Conservation (phyloP, 345 rosid genomes). For the Hibiscus trionum region DNA sequence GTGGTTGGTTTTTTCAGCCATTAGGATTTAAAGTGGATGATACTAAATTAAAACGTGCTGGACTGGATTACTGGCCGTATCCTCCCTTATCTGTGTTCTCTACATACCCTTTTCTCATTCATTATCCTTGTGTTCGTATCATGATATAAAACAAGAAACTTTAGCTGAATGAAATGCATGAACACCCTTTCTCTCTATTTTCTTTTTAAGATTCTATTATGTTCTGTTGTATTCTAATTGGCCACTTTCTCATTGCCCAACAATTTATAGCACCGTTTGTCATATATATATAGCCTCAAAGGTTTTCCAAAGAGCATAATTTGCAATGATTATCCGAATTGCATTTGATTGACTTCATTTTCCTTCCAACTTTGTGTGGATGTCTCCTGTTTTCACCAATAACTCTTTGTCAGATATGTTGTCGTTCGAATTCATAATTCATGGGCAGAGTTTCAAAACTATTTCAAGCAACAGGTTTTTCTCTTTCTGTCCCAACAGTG, state of each 20-base stretch:
- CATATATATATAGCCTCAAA: neutral
- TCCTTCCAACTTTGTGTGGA: neutral
- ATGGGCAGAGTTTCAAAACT: constrained; percentile 71
- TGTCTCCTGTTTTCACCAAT: constrained; percentile 24
- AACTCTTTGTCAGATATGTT: constrained; percentile 48
- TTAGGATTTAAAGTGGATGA: constrained; percentile 85
- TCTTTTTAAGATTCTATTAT: neutral
- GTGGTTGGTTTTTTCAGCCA: constrained; percentile 47
- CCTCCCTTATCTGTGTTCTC: constrained; percentile 25
- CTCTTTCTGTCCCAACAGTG: constrained; percentile 9
- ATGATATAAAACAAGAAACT: neutral
- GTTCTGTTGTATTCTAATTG: neutral
- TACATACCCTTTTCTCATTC: neutral
- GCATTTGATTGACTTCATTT: neutral
- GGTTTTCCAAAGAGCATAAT: neutral
- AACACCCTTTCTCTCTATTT: neutral
- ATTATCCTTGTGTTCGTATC: neutral
- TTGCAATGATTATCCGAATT: neutral
- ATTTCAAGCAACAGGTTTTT: constrained; percentile 68
- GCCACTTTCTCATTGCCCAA: neutral
- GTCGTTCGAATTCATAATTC: constrained; percentile 74
- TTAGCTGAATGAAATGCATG: neutral
- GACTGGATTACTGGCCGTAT: constrained; percentile 99
- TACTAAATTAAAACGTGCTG: constrained; percentile 84
- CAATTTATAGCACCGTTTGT: neutral